These are phyloP conservation scores for Fusarium scirpi DNA, from an alignment of 2,329 filamentous ascomycete species.

Conservation along the genomic window DNA sequence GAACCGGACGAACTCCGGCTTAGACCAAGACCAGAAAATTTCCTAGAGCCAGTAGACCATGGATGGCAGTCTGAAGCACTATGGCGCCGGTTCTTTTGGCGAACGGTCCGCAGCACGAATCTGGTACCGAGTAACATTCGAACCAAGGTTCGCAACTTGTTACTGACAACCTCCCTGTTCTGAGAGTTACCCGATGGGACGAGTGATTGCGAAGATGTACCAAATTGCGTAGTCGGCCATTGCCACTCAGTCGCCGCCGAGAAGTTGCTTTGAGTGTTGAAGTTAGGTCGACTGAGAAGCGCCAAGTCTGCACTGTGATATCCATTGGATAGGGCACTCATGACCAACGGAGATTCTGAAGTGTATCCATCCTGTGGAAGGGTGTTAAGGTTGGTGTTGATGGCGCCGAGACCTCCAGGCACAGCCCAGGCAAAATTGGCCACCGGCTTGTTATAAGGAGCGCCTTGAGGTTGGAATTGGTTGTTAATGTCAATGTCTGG, in stretches of 20 bases:
- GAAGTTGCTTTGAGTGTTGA: slow-evolving; percentile 1
- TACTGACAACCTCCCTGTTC: slow-evolving; percentile 3
- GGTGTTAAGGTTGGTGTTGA: slow-evolving; percentile 17
- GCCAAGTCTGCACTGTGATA: background rate
- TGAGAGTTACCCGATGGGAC: background rate
- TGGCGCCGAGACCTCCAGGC: slow-evolving; percentile 5
- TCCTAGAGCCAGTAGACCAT: background rate
- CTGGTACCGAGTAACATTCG: slow-evolving; percentile 20
- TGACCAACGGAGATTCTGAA: slow-evolving; percentile 12
- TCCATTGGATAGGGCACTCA: slow-evolving; percentile 11
- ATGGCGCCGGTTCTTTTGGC: slow-evolving; percentile 3
- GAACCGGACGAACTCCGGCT: background rate
- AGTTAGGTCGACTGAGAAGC: background rate
- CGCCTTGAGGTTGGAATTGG: slow-evolving; percentile 13
- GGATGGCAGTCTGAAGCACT: slow-evolving; percentile 9
- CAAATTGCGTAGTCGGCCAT: background rate
- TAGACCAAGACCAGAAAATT: background rate
- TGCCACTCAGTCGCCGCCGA: background rate
- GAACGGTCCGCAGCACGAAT: slow-evolving; percentile 1
- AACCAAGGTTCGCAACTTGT: slow-evolving; percentile 7
- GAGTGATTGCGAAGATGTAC: background rate
- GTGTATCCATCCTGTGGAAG: slow-evolving; percentile 10
- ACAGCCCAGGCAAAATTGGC: slow-evolving; percentile 18
- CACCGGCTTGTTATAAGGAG: slow-evolving; percentile 2
- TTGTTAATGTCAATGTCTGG: slow-evolving; percentile 12